phyloP scores from a whole-genome alignment of 2,329 filamentous ascomycete species.

The Sarocladiaceae sp. region DNA sequence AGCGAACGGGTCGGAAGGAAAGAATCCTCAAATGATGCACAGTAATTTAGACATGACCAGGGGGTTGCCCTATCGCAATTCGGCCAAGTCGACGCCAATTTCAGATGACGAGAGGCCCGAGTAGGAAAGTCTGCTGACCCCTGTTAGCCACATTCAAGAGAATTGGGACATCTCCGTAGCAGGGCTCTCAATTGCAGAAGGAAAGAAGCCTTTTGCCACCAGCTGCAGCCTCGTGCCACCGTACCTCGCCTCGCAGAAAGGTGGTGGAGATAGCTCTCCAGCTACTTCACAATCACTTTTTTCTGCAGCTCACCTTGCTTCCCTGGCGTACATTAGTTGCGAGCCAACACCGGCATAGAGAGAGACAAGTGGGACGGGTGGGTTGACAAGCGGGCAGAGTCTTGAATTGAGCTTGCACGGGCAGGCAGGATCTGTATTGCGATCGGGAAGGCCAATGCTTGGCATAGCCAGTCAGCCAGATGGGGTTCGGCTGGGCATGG shows the following conservation, averaged over 20 bases:
- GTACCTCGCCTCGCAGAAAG: too few relatives aligned
- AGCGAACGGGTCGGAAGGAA: background rate
- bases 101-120: background rate
- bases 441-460: slow-evolving; percentile 4
- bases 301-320: too few relatives aligned
- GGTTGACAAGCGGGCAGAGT: background rate
- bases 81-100: background rate
- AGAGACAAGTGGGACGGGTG: background rate
- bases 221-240: too few relatives aligned
- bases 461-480: background rate
- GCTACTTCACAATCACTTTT: too few relatives aligned
- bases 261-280: too few relatives aligned
- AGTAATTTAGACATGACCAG: background rate
- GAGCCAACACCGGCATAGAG: too few relatives aligned
- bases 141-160: background rate
- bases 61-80: background rate
- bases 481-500: background rate
- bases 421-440: slow-evolving; percentile 1
- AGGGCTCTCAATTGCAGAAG: background rate
- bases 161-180: background rate
- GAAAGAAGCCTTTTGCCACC: too few relatives aligned
- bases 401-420: background rate
- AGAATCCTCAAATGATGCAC: slow-evolving; percentile 1
- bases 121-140: slow-evolving; percentile 2
- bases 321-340: too few relatives aligned